A percentile compares a stretch with the other conserved stretches of the same genome.
phyloP scores from a whole-genome alignment of 257 asterid species.

The Solanum okadae region DNA sequence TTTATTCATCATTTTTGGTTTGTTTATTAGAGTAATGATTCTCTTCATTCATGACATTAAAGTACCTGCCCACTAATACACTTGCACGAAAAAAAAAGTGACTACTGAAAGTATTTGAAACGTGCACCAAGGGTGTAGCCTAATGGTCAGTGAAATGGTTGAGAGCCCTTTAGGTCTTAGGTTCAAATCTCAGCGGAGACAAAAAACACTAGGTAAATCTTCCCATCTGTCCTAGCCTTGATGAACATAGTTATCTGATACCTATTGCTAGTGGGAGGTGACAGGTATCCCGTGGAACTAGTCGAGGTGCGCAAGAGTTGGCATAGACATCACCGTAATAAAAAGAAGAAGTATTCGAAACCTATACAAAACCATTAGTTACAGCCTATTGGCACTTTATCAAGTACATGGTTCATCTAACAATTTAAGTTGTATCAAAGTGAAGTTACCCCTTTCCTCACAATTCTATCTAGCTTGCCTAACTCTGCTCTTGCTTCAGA shows the following conservation, averaged over 20 bases:
- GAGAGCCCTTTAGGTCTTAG: background rate
- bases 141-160: background rate
- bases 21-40: background rate
- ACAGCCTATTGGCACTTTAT: background rate
- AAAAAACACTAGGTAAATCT: background rate
- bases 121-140: background rate
- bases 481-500: background rate
- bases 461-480: background rate
- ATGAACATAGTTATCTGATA: accelerated
- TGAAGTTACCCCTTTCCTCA: background rate
- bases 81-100: background rate
- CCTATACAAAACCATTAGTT: background rate
- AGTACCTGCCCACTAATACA: background rate
- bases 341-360: background rate
- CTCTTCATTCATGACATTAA: background rate
- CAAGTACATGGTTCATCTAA: background rate
- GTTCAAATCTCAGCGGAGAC: too few species aligned
- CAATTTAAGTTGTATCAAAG: background rate
- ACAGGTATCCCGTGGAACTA: background rate
- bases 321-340: background rate
- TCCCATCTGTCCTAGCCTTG: accelerated
- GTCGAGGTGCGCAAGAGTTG: background rate
- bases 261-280: background rate
- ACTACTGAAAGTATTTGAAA: background rate
- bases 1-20: background rate